phyloP scores from a whole-genome alignment of 1,284 basidiomycete species.

The Hypsizygus ulmarius region DNA sequence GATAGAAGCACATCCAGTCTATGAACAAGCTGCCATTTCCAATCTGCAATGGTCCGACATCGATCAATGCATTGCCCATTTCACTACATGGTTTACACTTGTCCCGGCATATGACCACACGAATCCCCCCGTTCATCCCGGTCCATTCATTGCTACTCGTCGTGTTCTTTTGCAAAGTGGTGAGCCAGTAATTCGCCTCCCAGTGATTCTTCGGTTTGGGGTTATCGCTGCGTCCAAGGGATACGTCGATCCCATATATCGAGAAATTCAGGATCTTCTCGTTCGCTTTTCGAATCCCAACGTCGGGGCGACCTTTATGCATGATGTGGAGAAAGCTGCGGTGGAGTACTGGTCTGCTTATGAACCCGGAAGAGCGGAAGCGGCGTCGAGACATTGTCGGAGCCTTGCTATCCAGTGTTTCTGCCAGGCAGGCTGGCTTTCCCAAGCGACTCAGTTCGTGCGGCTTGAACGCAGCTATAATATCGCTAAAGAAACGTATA shows the following conservation, averaged over 20 bases:
- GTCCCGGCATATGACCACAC: conserved; percentile 11
- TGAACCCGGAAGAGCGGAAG: not conserved
- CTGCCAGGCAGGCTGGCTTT: conserved; percentile 16
- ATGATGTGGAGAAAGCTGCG: conserved; percentile 11
- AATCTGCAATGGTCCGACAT: conserved; percentile 10
- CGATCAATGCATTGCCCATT: not conserved
- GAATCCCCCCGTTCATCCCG: not conserved
- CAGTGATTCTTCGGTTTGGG: conserved; percentile 13
- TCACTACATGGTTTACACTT: conserved; percentile 16
- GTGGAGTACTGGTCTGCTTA: conserved; percentile 1
- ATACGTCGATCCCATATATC: conserved; percentile 15
- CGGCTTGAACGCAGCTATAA: conserved; percentile 7
- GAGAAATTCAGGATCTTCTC: conserved; percentile 15
- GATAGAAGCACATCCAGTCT: conserved; percentile 15
- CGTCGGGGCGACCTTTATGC: conserved; percentile 9
- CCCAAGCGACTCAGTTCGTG: conserved; percentile 12
- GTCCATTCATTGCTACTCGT: conserved; percentile 8
- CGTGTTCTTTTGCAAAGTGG: conserved; percentile 8
- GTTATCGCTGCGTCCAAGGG: conserved; percentile 17
- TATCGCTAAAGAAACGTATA: conserved; percentile 9
- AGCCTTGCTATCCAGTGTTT: conserved; percentile 15
- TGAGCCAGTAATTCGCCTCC: conserved; percentile 3
- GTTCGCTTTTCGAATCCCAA: conserved; percentile 10
- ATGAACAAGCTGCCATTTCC: conserved; percentile 15
- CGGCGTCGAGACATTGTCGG: conserved; percentile 8